Percentiles rank a stretch among this genome's conserved stretches.
phyloP scores from a whole-genome alignment of 2,329 filamentous ascomycete genomes.

The Tolypocladium inflatum region DNA sequence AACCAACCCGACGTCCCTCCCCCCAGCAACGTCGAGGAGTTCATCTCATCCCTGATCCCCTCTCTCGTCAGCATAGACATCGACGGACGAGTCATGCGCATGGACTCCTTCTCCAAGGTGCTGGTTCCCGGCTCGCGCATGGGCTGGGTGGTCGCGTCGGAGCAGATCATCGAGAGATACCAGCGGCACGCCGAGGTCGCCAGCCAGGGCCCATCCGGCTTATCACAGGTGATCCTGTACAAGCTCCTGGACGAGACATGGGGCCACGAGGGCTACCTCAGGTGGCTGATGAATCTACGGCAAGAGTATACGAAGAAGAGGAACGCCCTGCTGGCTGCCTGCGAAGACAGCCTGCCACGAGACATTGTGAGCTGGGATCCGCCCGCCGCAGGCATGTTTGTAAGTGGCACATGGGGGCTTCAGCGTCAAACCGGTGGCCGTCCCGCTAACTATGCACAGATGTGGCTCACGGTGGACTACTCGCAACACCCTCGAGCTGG shows the following conservation, averaged over 20 bases:
- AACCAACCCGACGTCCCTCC: slow-evolving; percentile 40
- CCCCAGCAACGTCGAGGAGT: slow-evolving; percentile 57
- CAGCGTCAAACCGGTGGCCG: not conserved
- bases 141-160: slow-evolving; percentile 84
- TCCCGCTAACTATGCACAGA: slow-evolving; percentile 24
- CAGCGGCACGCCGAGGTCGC: slow-evolving; percentile 73
- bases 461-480: slow-evolving; percentile 66
- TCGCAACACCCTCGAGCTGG: slow-evolving; percentile 52
- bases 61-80: slow-evolving; percentile 71
- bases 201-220: slow-evolving; percentile 76
- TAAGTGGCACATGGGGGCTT: slow-evolving; percentile 29
- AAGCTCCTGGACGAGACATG: slow-evolving; percentile 89
- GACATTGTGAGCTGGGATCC: slow-evolving; percentile 72
- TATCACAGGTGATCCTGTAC: slow-evolving; percentile 75
- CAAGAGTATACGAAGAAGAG: slow-evolving; percentile 72
- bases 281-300: slow-evolving; percentile 79
- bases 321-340: slow-evolving; percentile 68
- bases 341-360: slow-evolving; percentile 64
- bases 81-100: slow-evolving; percentile 79
- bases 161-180: slow-evolving; percentile 76
- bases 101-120: slow-evolving; percentile 93
- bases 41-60: slow-evolving; percentile 53
- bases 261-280: slow-evolving; percentile 83
- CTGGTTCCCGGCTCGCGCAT: slow-evolving; percentile 71
- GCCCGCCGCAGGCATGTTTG: slow-evolving; percentile 90